phyloP scores from a whole-genome alignment of 192 early-diverging fungal genomes.

The Phlyctochytrium planicorne region DNA sequence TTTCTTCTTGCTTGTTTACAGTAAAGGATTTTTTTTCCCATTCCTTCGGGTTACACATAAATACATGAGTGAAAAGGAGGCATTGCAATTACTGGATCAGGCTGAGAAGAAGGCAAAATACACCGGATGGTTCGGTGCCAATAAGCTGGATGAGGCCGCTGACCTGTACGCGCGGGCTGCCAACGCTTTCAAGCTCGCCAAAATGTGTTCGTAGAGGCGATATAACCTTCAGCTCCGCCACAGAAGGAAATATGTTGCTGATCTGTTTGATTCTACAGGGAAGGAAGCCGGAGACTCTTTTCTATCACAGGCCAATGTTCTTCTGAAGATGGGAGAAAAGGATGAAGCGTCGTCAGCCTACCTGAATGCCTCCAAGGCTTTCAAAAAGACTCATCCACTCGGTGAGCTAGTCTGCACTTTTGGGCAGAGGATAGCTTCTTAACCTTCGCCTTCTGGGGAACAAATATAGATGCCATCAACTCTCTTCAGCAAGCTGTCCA shows the following conservation, averaged over 20 bases:
- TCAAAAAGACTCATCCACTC: constrained; percentile 79
- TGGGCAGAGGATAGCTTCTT: no score
- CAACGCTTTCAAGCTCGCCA: constrained; percentile 89
- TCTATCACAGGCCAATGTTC: constrained; percentile 77
- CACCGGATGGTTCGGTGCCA: constrained; percentile 46
- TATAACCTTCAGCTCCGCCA: no score
- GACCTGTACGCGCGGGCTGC: constrained; percentile 90
- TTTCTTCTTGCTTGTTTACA: no score
- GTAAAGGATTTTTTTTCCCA: no score
- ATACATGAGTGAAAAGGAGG: constrained; percentile 23
- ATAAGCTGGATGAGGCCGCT: constrained; percentile 92
- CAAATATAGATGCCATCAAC: constrained; percentile 63
- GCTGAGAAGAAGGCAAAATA: constrained; percentile 50
- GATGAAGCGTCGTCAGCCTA: constrained; percentile 85
- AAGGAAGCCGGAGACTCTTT: constrained; percentile 94
- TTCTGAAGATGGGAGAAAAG: constrained; percentile 70
- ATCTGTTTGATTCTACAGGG: constrained; percentile 49
- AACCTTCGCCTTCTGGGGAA: constrained; percentile 6
- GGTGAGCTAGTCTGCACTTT: constrained; percentile 42
- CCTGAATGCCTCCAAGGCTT: constrained; percentile 86
- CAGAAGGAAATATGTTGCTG: not conserved
- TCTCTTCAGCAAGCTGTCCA: constrained; percentile 75
- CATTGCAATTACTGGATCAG: constrained; percentile 27
- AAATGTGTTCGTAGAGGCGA: constrained; percentile 84
- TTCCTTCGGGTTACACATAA: no score